phyloP scores from a whole-genome alignment of 2,329 filamentous ascomycete species.

The Orbilia blumenaviensis region DNA sequence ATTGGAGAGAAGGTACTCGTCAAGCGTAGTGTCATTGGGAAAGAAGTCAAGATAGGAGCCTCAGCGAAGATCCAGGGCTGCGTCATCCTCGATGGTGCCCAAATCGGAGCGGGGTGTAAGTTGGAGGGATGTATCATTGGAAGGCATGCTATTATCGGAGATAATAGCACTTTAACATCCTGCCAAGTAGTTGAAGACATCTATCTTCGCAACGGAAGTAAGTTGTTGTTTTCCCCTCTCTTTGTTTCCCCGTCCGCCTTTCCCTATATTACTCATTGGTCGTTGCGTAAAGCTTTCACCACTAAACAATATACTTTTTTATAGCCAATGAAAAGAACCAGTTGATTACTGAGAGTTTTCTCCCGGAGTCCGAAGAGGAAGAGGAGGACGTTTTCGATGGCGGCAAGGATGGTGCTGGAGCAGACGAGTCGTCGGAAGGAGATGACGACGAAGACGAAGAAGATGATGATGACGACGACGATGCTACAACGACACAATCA shows the following conservation, averaged over 20 bases:
- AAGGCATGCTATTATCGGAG: conserved; percentile 81
- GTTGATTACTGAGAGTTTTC: conserved; percentile 59
- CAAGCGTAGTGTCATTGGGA: conserved; percentile 88
- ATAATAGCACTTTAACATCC: conserved; percentile 91
- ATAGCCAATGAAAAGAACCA: conserved; percentile 43
- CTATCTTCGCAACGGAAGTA: conserved; percentile 59
- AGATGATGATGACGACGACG: conserved; percentile 14
- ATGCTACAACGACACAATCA: conserved; percentile 33
- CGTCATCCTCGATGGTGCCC: conserved; percentile 89
- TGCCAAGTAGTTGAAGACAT: conserved; percentile 84
- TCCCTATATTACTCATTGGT: no score
- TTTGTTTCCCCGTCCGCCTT: no score
- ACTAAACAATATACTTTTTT: conserved; percentile 62
- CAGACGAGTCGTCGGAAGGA: conserved; percentile 22
- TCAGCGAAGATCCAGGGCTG: conserved; percentile 89
- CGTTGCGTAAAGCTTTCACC: conserved; percentile 74
- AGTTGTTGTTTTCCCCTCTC: conserved; percentile 35
- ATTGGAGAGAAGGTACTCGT: conserved; percentile 90
- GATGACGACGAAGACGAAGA: conserved; percentile 10
- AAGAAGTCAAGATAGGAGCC: conserved; percentile 83
- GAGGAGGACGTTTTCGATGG: conserved; percentile 65
- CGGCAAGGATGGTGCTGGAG: conserved; percentile 57
- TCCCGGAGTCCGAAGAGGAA: conserved; percentile 66
- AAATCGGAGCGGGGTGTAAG: conserved; percentile 83
- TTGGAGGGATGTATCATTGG: conserved; percentile 89